Base-by-base conservation (phyloP, 768 basidiomycete genomes). In the Xerocomellus intermedius region DNA sequence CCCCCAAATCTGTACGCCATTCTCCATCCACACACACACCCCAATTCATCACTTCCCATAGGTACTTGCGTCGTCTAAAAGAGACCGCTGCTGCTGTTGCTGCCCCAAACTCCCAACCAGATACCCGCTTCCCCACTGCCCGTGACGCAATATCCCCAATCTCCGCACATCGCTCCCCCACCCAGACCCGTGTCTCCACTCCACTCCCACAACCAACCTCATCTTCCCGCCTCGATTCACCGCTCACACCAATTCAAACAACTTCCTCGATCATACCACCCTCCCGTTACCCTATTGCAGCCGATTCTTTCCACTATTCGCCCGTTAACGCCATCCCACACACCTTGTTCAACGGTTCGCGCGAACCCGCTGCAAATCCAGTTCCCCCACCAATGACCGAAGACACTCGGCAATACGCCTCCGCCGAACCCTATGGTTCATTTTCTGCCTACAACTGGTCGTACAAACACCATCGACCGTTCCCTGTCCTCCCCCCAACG, bases 1-100 rank as follows among this genome's bases (percentile, higher is more conserved):
- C 94, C 94, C 4, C 94, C 93, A 2, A 95, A 95, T 71, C 77
- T 94, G 89, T 95, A 72, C 72, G 85, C 67, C 28, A 9, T 41
- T 51, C 42, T 26, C 22, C 19, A 35, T 33, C 30, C 41, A 37
- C 28, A 3, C 13, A 5, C 21, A 4, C 24, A 1, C 22, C 8
- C 36, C 12, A 19, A 19, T 46, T 58, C 42, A 57, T 26, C 21
- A 3, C 37, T 19, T 41, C 19, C n/a, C 22, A 26, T 58, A 92
- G 88, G 54, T 93, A 92, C 69, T 74, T 93, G 44, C 83, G 90
- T 39, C 80, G 89, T 22, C 77, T 91, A 26, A 90, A 92, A 73
- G 89, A 91, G 69, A 87, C 88, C 2, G 82, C 82, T 0, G 83
- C 86, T 0, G 82, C 83, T 2, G 71, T 7, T 6, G 33, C 72